A percentile compares a stretch with the other conserved stretches of the same genome.
phyloP scores from a whole-genome alignment of 2,329 filamentous ascomycete species.

The Colletotrichum cuscutae region DNA sequence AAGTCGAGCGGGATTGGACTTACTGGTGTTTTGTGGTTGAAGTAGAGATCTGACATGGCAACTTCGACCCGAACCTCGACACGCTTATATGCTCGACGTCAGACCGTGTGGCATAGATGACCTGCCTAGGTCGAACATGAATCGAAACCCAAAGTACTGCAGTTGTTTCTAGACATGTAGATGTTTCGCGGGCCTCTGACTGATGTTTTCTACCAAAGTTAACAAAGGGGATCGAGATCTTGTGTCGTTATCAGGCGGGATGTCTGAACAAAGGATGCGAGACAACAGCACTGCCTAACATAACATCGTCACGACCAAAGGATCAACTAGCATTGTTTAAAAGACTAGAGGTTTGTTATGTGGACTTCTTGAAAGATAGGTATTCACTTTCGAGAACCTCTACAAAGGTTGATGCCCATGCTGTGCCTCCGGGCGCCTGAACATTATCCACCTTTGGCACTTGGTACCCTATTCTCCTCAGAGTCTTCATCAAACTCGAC shows the following conservation, averaged over 20 bases:
- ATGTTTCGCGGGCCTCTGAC: neutral
- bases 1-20: neutral
- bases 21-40: neutral
- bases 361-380: neutral
- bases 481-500: slow-evolving; percentile 37
- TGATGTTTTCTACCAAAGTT: neutral
- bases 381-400: slow-evolving; percentile 36
- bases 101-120: neutral
- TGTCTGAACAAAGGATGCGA: neutral
- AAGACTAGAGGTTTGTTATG: neutral
- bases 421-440: slow-evolving; percentile 39
- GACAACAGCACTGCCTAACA: neutral
- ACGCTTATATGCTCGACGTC: neutral
- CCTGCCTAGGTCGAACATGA: neutral
- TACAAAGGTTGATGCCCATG: slow-evolving; percentile 44
- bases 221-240: neutral
- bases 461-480: slow-evolving; percentile 44
- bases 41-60: neutral
- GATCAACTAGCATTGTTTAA: neutral
- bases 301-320: neutral
- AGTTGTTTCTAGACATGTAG: neutral
- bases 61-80: neutral
- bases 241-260: neutral
- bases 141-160: neutral
- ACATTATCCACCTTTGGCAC: slow-evolving; percentile 41